Percentiles rank a stretch among this genome's conserved stretches.
phyloP scores from a whole-genome alignment of 2,329 filamentous ascomycete species.

The Aspergillus brasiliensis region DNA sequence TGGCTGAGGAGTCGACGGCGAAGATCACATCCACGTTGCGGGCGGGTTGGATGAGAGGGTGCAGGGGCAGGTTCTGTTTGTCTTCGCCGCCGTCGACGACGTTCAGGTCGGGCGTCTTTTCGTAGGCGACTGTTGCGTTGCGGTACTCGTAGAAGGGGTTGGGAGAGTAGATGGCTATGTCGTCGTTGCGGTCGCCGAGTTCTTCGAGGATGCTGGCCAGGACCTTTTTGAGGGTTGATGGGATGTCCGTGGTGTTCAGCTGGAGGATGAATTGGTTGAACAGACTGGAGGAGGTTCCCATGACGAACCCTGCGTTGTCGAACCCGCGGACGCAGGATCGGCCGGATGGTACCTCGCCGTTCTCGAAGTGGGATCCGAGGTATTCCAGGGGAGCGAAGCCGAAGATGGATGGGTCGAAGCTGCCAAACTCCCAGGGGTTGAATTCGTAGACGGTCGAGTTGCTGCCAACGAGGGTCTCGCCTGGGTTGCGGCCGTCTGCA shows the following conservation, averaged over 20 bases:
- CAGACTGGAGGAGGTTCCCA: constrained; percentile 81
- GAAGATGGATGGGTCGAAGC: constrained; percentile 71
- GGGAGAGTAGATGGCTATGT: constrained; percentile 72
- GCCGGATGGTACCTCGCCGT: constrained; percentile 59
- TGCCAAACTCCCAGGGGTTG: constrained; percentile 77
- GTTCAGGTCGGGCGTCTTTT: constrained; percentile 59
- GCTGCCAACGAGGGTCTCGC: constrained; percentile 61
- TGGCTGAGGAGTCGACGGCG: constrained; percentile 75
- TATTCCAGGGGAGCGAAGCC: constrained; percentile 72
- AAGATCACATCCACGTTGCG: constrained; percentile 78
- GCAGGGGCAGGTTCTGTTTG: constrained; percentile 75
- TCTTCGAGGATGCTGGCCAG: constrained; percentile 55
- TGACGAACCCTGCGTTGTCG: constrained; percentile 79
- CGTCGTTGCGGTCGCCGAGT: constrained; percentile 63
- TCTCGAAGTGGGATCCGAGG: constrained; percentile 71
- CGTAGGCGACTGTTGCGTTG: constrained; percentile 60
- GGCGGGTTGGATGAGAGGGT: constrained; percentile 73
- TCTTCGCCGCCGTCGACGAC: constrained; percentile 80
- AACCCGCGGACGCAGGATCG: constrained; percentile 73
- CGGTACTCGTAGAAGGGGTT: constrained; percentile 75
- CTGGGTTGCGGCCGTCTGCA: constrained; percentile 66
- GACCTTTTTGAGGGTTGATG: constrained; percentile 53
- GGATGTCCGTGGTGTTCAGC: constrained; percentile 58
- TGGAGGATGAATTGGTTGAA: constrained; percentile 78
- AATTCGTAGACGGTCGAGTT: constrained; percentile 79